Evolutionary conservation across 1,139 yeast species (phyloP).

Genomic region (Geotrichum reessii): DNA sequence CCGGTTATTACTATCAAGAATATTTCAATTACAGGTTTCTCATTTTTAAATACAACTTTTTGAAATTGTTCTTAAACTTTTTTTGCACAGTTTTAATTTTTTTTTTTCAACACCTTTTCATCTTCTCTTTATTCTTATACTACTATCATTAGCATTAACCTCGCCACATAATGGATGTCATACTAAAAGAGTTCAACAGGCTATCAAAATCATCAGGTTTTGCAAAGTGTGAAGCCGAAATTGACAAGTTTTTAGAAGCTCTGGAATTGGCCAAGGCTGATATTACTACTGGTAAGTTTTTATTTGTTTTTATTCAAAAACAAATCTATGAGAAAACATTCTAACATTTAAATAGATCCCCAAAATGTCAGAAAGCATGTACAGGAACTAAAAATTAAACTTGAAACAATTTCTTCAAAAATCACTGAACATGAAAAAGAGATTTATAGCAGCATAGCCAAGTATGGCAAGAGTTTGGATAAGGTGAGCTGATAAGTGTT

Average conservation of each 20-base stretch:
- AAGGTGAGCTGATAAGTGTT: conserved; percentile 21
- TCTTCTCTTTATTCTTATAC: background rate
- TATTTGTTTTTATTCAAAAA: background rate
- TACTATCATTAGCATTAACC: background rate
- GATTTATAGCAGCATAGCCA: conserved; percentile 31
- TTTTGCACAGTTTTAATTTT: background rate
- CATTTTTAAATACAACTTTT: background rate
- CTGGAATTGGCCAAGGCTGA: conserved; percentile 28
- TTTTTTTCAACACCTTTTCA: background rate
- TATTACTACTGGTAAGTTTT: conserved; percentile 19
- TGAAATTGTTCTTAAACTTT: background rate
- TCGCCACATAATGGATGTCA: conserved; percentile 28
- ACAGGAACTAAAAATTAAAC: conserved; percentile 10
- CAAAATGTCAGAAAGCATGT: conserved; percentile 10
- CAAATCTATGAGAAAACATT: background rate
- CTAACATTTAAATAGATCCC: conserved; percentile 19
- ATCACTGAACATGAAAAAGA: conserved; percentile 31
- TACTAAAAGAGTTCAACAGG: conserved; percentile 29
- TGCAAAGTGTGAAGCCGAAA: conserved; percentile 29
- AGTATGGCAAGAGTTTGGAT: conserved; percentile 35
- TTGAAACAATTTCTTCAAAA: conserved; percentile 14
- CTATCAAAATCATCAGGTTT: conserved; percentile 30
- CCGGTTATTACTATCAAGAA: background rate
- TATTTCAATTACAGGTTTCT: background rate
- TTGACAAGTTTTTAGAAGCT: conserved; percentile 29